Conservation (phyloP, 1,139 yeast species). For the Hemisphaericaspora subhashii region DNA sequence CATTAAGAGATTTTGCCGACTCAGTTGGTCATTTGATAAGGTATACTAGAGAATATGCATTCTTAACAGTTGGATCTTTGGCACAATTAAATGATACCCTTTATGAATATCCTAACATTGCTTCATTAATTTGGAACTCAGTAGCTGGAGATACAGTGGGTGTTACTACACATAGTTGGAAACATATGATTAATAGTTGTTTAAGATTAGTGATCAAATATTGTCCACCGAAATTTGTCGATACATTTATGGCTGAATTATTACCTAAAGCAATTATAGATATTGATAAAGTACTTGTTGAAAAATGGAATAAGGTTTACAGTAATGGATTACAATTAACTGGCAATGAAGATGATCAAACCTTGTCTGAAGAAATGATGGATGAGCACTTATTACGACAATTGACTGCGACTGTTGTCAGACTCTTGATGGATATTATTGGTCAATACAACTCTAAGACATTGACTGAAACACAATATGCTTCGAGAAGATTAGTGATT, state of each 20-base stretch:
- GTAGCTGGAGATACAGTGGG: slow-evolving; percentile 85
- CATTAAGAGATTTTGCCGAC: slow-evolving; percentile 94
- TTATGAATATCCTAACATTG: slow-evolving; percentile 83
- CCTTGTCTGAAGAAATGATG: slow-evolving; percentile 96
- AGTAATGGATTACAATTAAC: slow-evolving; percentile 68
- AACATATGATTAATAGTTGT: slow-evolving; percentile 90
- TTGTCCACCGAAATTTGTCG: slow-evolving; percentile 74
- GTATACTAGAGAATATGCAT: slow-evolving; percentile 94
- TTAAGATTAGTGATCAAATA: slow-evolving; percentile 82
- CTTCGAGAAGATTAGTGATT: slow-evolving; percentile 64
- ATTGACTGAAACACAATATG: slow-evolving; percentile 58
- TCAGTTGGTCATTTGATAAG: slow-evolving; percentile 96
- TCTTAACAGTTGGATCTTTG: slow-evolving; percentile 84
- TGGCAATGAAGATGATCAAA: slow-evolving; percentile 74
- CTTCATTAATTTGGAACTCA: slow-evolving; percentile 76
- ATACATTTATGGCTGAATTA: slow-evolving; percentile 70
- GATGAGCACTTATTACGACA: slow-evolving; percentile 94
- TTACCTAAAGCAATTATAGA: slow-evolving; percentile 75
- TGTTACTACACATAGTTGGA: slow-evolving; percentile 93
- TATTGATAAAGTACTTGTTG: slow-evolving; percentile 66
- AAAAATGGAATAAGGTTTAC: slow-evolving; percentile 75
- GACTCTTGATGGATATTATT: slow-evolving; percentile 83
- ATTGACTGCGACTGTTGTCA: slow-evolving; percentile 88
- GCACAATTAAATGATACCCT: slow-evolving; percentile 88
- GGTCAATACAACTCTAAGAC: slow-evolving; percentile 62